Evolutionary conservation across 202 grass and related monocot species (phyloP), one percentile per base, ranked within the genome.

Genomic region (Setaria viridis): DNA sequence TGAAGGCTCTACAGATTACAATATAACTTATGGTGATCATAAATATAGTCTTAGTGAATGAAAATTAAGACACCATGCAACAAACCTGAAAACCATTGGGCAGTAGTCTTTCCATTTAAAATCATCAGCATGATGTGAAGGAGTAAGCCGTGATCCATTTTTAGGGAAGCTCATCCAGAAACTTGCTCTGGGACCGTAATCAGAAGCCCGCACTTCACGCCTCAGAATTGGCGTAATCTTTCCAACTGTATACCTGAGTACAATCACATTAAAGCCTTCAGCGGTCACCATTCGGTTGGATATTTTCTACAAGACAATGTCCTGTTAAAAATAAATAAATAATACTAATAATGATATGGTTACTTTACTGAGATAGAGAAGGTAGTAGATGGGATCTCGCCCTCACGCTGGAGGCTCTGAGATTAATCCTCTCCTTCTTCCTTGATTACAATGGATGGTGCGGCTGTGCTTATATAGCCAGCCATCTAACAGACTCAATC

Each of bases 51-150:
- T 60, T 62, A 30, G 11, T 63, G 60, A 63, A 63, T 32, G 60
- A 32, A 12, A 33, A 63, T 32, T 51, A 13, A 14, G 46, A 50
- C 15, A 15, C 46, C 21, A 17, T 7, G 13, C 70, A 74, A 53
- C 70, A 53, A 70, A 74, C 96, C 96, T 99, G 91, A 99, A 99
- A 50, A 99, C 96, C 91, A 99, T 95, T 20, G 96, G 96, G 43
- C 96, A 99, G 69, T 99, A 99, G 73, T 99, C 96, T 64, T 99
- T 99, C 96, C 96, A 99, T 89, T 92, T 99, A 89, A 99, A 99
- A 92, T 99, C 91, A 87, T 99, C 96, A 21, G 96, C 91, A 25
- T 35, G 66, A 84, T 99, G 96, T 29, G 91, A 79, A 78, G 96
- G 96, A 73, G 96, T 99, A 68, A 95, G 81, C 42, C 88, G 93